phyloP scores from a whole-genome alignment of 495 filamentous ascomycete genomes.

The Daldinia vernicosa region DNA sequence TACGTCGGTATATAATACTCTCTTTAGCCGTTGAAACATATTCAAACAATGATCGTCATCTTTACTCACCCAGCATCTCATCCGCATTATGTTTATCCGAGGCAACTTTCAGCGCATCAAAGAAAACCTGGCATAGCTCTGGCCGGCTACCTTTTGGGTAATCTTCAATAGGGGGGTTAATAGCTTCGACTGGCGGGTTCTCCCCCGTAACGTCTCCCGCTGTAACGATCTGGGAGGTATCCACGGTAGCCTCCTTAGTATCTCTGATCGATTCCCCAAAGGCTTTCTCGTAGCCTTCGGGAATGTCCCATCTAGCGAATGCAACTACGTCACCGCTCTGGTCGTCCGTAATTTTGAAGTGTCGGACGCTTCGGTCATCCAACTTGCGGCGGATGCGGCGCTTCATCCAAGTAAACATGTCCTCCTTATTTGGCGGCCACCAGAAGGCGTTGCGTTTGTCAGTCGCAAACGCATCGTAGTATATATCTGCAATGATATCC shows the following conservation, averaged over 20 bases:
- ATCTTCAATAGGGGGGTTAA: not conserved
- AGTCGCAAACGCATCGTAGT: conserved; percentile 34
- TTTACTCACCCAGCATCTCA: conserved; percentile 43
- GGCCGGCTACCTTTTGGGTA: conserved; percentile 28
- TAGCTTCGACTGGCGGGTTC: conserved; percentile 9
- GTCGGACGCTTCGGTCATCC: conserved; percentile 31
- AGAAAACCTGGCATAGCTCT: conserved; percentile 32
- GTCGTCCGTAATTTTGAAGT: conserved; percentile 38
- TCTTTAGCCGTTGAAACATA: conserved; percentile 8
- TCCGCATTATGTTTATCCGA: conserved; percentile 39
- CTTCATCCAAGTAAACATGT: conserved; percentile 39
- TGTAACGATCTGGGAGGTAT: not conserved
- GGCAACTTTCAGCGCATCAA: conserved; percentile 22
- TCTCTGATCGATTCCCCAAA: conserved; percentile 38
- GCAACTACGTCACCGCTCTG: conserved; percentile 35
- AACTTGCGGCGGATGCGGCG: conserved; percentile 36
- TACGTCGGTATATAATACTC: not conserved
- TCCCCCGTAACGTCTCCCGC: conserved; percentile 2
- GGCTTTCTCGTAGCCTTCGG: conserved; percentile 31
- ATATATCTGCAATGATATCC: conserved; percentile 26
- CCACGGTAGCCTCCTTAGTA: not conserved
- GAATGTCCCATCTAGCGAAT: conserved; percentile 45
- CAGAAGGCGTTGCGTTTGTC: conserved; percentile 40
- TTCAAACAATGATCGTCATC: not conserved
- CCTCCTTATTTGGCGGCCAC: conserved; percentile 38